Evolutionary conservation across 75 land plant genomes (phyloP).

Genomic region (Pinus albicaulis): DNA sequence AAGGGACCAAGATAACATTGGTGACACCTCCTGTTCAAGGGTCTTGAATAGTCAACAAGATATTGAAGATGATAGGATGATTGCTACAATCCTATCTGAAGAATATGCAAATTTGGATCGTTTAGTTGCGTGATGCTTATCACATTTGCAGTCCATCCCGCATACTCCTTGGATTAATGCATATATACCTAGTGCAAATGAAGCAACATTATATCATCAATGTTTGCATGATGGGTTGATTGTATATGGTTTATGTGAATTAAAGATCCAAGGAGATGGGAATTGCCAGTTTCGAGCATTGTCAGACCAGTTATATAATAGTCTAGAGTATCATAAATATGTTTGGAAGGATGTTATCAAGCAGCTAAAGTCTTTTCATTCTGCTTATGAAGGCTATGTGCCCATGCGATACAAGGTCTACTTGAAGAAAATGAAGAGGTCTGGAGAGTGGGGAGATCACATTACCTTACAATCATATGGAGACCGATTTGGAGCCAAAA

Average conservation of each 20-base stretch:
- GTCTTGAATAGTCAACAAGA: slow-evolving; percentile 45
- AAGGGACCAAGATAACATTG: background rate
- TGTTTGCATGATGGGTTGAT: slow-evolving; percentile 28
- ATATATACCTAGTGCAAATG: slow-evolving; percentile 14
- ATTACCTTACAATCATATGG: slow-evolving; percentile 94
- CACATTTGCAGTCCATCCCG: slow-evolving; percentile 58
- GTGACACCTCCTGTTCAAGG: slow-evolving; percentile 38
- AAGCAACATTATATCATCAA: slow-evolving; percentile 20
- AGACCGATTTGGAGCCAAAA: too few relatives aligned
- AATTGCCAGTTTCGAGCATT: slow-evolving; percentile 98
- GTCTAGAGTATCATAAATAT: slow-evolving; percentile 87
- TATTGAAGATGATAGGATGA: slow-evolving; percentile 64
- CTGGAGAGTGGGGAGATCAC: slow-evolving; percentile 98
- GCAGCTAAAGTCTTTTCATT: slow-evolving; percentile 61
- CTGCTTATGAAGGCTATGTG: slow-evolving; percentile 78
- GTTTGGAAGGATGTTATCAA: slow-evolving; percentile 68
- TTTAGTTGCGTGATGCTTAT: slow-evolving; percentile 52
- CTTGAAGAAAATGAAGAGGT: slow-evolving; percentile 72
- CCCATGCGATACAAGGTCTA: slow-evolving; percentile 86
- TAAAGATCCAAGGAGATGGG: slow-evolving; percentile 87
- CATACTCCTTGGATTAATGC: slow-evolving; percentile 16
- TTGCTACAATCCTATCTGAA: slow-evolving; percentile 64
- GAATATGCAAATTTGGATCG: slow-evolving; percentile 63
- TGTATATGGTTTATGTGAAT: slow-evolving; percentile 79
- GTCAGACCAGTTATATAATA: slow-evolving; percentile 81